Evolutionary conservation across 2,329 filamentous ascomycete species (phyloP), one percentile per base, ranked within the genome.

Genomic region (Talaromyces atroroseus): DNA sequence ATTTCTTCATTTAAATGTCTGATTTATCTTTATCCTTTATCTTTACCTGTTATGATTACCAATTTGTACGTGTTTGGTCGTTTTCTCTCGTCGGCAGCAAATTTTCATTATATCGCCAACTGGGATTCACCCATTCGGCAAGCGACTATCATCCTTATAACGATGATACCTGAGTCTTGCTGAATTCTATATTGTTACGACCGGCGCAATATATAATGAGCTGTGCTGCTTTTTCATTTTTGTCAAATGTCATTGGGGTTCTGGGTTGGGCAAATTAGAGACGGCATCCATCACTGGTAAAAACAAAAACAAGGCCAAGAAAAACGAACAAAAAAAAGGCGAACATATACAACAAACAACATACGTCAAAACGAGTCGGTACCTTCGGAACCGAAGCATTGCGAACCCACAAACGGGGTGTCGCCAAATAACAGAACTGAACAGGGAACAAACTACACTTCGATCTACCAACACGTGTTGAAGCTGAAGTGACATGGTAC

Each of bases 271-370:
- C 42, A 42, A 68, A 67, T 57, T 64, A 70, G 62, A 62, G 64
- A 57, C 59, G 58, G 59, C 63, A 61, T 64, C 65, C 66, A 67
- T 70, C 68, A 66, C 64, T 71, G 69, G 69, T 70, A 70, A 66
- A 68, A 67, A n/a, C n/a, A n/a, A 58, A 61, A 58, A 63, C 32
- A 36, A 36, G 32, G 32, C 8, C 8, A 36, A 11, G 26, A n/a
- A 60, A 46, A 50, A 54, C 51, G 36, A 50, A 55, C 52, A 49
- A 47, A 26, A 32, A 49, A 49, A 48, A 29, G 26, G 38, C 34
- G 20, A 36, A 42, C 34, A 38, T 23, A 36, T 36, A 48, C 48
- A 42, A 54, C 52, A 49, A 42, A 21, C 26, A 42, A 54, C 45
- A 53, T 24, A 29, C 49, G 26, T 44, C 51, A 38, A 26, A 54